These are phyloP conservation scores for Syzygium jambos DNA, from an alignment of 345 rosid genomes.

Conservation along the genomic window DNA sequence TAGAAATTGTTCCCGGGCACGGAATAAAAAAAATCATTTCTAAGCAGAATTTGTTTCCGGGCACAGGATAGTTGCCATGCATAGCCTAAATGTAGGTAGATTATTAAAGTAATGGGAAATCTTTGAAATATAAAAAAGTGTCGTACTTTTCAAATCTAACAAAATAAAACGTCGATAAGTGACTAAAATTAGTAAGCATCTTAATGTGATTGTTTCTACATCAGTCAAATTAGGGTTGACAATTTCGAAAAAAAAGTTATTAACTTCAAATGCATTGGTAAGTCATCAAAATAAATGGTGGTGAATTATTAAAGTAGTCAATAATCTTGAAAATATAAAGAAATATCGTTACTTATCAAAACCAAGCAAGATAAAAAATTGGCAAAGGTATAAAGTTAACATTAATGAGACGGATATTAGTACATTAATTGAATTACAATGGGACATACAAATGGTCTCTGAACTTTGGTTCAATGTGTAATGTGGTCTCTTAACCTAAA, in stretches of 20 bases:
- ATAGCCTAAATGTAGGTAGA: neutral
- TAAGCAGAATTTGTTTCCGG: no score
- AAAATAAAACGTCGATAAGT: no score
- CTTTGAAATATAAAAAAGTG: neutral
- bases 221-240: neutral
- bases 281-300: neutral
- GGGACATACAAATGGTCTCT: no score
- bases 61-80: no score
- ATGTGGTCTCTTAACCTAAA: no score
- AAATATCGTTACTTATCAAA: neutral
- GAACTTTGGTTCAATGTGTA: no score
- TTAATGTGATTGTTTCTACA: no score
- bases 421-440: neutral
- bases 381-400: neutral
- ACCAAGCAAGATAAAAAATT: neutral
- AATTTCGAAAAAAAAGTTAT: neutral
- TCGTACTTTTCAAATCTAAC: neutral
- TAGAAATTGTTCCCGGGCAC: no score
- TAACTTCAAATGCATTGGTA: neutral
- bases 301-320: neutral
- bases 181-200: no score
- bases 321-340: neutral
- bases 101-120: neutral
- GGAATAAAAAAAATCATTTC: no score
- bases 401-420: neutral